phyloP scores from a whole-genome alignment of 805 yeast species.

The Ascoidea asiatica region DNA sequence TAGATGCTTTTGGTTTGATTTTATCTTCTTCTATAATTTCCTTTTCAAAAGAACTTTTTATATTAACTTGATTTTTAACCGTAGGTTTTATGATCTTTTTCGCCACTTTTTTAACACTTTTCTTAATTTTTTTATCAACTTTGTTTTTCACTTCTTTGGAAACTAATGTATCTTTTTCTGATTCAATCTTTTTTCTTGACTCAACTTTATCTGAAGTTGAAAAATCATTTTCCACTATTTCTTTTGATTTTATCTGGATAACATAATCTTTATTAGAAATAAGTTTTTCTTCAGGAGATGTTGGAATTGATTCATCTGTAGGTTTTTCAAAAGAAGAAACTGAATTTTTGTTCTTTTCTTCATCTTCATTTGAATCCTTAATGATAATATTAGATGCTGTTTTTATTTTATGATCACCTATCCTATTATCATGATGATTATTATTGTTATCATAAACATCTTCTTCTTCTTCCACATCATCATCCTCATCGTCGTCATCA shows the following conservation, averaged over 20 bases:
- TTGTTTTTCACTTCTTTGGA: neutral
- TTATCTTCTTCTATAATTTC: slow-evolving; percentile 17
- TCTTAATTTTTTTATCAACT: neutral
- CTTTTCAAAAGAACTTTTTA: slow-evolving; percentile 1
- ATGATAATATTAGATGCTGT: neutral
- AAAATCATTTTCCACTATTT: neutral
- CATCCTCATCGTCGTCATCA: slow-evolving; percentile 9
- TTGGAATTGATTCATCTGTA: too few species aligned
- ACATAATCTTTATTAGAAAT: neutral
- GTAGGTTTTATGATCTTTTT: neutral
- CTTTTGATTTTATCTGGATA: neutral
- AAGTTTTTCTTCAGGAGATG: too few species aligned
- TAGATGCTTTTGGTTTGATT: too few species aligned
- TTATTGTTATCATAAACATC: slow-evolving; percentile 9
- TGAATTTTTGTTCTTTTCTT: neutral
- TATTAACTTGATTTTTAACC: slow-evolving; percentile 4
- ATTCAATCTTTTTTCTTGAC: too few species aligned
- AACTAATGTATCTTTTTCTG: too few species aligned
- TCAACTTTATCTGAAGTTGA: too few species aligned
- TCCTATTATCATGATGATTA: neutral
- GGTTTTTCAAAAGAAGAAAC: too few species aligned
- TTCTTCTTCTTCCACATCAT: slow-evolving; percentile 13
- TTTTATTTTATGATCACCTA: neutral
- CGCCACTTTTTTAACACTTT: neutral
- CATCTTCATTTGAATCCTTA: slow-evolving; percentile 1